Evolutionary conservation across 176 grass and related monocot genomes (phyloP).

Genomic region (Alopecurus myosuroides): DNA sequence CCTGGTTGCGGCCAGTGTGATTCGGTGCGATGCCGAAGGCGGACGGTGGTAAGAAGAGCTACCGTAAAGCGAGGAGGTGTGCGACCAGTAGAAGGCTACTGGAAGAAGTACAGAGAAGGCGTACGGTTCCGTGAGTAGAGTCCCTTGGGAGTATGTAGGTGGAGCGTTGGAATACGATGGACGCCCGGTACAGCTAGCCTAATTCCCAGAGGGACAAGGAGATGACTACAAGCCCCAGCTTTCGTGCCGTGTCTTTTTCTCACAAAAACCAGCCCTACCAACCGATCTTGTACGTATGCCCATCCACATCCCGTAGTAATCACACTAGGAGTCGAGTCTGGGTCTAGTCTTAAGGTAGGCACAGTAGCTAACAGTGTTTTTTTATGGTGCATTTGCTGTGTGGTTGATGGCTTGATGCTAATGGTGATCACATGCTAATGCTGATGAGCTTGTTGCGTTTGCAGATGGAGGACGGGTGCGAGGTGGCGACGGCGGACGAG

Average conservation of each 20-base stretch:
- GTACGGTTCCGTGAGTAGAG: neutral
- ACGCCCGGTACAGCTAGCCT: neutral
- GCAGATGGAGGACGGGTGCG: conserved; percentile 97
- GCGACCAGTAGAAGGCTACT: no score
- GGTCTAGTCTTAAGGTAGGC: no score
- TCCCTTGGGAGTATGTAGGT: conserved; percentile 20
- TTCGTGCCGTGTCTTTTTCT: neutral
- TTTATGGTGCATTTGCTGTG: neutral
- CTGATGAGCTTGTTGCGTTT: neutral
- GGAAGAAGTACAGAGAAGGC: no score
- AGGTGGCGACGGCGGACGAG: conserved; percentile 86
- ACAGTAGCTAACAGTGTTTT: neutral
- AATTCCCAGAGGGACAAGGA: neutral
- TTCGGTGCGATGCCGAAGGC: no score
- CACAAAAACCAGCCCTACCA: neutral
- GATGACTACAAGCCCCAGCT: conserved; percentile 30
- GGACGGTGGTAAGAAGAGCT: no score
- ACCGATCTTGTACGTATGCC: neutral
- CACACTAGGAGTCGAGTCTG: no score
- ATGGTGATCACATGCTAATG: no score
- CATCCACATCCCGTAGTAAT: no score
- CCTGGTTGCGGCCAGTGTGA: no score
- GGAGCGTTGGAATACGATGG: conserved; percentile 36
- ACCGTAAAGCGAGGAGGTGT: no score
- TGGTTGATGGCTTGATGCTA: no score